Evolutionary conservation across 805 yeast genomes (phyloP), one percentile per base, ranked within the genome.

Genomic region (Yamadazyma phyllophila): DNA sequence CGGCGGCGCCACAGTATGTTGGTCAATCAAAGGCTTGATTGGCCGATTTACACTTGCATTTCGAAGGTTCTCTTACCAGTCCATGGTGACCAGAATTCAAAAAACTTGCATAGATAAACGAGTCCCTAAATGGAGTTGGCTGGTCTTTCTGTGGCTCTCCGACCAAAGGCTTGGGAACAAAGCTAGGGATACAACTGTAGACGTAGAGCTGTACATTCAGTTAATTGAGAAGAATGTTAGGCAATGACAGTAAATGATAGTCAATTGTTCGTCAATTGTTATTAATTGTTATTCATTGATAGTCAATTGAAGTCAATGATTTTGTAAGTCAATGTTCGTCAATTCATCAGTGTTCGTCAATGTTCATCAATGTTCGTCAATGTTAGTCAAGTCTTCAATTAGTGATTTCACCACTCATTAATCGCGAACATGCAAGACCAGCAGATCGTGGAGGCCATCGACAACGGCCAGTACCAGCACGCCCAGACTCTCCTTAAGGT

Each of bases 401-500:
- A n/a, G n/a, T n/a, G n/a, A n/a, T n/a, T n/a, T n/a, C n/a, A n/a
- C n/a, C n/a, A n/a, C n/a, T n/a, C n/a, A n/a, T n/a, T n/a, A 20
- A 13, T 5, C 20, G 17, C 40, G 27, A 17, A 20, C 14, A 49
- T 44, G 51, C 42, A 37, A 24, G 52, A 51, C 35, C 36, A 32
- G 12, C 52, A 48, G 27, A 60, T 71, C 40, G 46, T 67, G 36
- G 60, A 63, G 11, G 78, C 81, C 32, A 72, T 83, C 30, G 74
- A 76, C 20, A 69, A 67, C 16, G 83, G 84, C 2, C 74, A 81
- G 7, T 82, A 65, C 58, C 69, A 71, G 36, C 62, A 66, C 42
- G 92, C 92, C 2, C 66, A 71, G 52, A 66, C 69, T 14, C 67
- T 77, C 38, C 60, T 82, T 11, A 62, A 70, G 41, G 66, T 73